phyloP scores from a whole-genome alignment of 2,329 filamentous ascomycete genomes.

The Xylaria sp. region DNA sequence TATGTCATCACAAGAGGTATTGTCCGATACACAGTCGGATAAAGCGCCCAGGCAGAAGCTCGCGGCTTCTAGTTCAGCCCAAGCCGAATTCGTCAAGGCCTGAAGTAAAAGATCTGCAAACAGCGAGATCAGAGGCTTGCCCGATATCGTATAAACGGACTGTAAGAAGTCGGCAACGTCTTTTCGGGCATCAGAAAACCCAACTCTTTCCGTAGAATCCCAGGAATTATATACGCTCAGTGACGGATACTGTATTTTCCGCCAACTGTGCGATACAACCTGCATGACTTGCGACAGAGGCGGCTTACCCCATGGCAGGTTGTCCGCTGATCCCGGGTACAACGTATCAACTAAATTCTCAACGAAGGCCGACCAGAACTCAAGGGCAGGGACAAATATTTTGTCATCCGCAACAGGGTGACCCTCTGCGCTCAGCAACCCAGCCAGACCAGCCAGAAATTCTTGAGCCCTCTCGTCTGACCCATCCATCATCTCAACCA shows the following conservation, averaged over 20 bases:
- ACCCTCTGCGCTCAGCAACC: constrained; percentile 67
- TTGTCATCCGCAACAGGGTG: constrained; percentile 72
- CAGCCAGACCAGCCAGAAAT: constrained; percentile 62
- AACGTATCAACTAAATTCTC: constrained; percentile 66
- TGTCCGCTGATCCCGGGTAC: constrained; percentile 51
- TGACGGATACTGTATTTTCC: constrained; percentile 70
- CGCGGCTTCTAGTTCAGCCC: constrained; percentile 63
- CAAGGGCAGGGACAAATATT: constrained; percentile 72
- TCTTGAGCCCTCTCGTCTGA: constrained; percentile 53
- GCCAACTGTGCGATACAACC: constrained; percentile 67
- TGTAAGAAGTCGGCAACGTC: constrained; percentile 81
- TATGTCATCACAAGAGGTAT: constrained; percentile 58
- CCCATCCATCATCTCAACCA: constrained; percentile 60
- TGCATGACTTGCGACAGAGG: constrained; percentile 64
- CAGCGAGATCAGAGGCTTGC: constrained; percentile 56
- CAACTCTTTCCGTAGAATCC: constrained; percentile 69
- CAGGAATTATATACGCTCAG: constrained; percentile 61
- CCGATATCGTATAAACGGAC: constrained; percentile 66
- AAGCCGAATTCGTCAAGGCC: constrained; percentile 51
- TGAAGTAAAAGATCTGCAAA: constrained; percentile 60
- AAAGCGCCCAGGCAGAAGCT: constrained; percentile 67
- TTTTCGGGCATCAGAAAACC: constrained; percentile 72
- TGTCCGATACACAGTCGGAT: constrained; percentile 65
- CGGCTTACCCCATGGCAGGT: constrained; percentile 57
- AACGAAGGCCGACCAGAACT: constrained; percentile 80